These are phyloP conservation scores for Xylaria sp. DNA, from an alignment of 2,329 filamentous ascomycete species.

Conservation along the genomic window DNA sequence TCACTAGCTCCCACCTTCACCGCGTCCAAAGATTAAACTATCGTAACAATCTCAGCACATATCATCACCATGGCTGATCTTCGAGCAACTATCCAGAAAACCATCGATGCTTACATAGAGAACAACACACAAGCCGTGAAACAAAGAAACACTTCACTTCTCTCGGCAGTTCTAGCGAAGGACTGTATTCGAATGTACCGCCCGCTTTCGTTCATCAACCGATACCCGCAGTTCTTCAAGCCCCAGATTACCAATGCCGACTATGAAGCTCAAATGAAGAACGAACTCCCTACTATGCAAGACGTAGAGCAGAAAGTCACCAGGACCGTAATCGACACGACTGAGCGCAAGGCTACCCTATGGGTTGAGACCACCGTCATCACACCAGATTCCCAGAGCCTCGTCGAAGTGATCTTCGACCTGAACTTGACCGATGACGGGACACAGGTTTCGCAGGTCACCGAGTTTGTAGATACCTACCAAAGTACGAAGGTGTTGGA, in stretches of 20 bases:
- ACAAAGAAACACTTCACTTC: conserved; percentile 33
- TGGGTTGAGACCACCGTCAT: conserved; percentile 39
- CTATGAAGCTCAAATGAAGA: conserved; percentile 38
- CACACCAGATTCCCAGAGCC: conserved; percentile 24
- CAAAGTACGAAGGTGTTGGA: conserved; percentile 40
- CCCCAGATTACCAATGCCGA: conserved; percentile 40
- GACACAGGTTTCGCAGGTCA: conserved; percentile 34
- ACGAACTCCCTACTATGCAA: conserved; percentile 34
- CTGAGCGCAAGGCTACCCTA: conserved; percentile 29
- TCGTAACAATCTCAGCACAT: not conserved
- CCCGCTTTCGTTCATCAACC: conserved; percentile 37
- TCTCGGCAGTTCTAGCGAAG: conserved; percentile 36
- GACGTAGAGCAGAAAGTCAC: conserved; percentile 37
- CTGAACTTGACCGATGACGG: conserved; percentile 40
- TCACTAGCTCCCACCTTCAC: not conserved
- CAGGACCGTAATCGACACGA: conserved; percentile 36
- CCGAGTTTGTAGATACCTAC: conserved; percentile 40
- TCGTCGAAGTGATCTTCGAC: conserved; percentile 38
- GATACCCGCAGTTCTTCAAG: conserved; percentile 41
- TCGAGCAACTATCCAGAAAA: conserved; percentile 25
- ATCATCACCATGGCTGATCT: conserved; percentile 27
- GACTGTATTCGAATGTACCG: conserved; percentile 39
- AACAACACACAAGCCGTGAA: conserved; percentile 39
- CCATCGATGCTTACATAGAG: conserved; percentile 26
- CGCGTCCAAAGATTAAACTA: not conserved